phyloP scores from a whole-genome alignment of 495 filamentous ascomycete species.

The Chaetomium fimeti region DNA sequence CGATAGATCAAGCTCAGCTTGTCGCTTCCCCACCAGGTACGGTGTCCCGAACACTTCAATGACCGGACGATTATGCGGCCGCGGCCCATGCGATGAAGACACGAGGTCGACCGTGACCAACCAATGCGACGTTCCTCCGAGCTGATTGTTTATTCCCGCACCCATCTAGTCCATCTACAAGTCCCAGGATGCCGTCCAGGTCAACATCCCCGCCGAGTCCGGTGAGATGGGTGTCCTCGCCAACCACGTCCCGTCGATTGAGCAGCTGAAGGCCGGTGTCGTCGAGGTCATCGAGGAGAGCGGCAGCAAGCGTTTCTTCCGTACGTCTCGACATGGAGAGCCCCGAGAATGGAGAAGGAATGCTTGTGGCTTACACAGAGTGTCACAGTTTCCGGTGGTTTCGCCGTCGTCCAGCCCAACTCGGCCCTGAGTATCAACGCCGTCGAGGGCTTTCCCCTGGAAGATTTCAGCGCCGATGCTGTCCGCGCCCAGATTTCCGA shows the following conservation, averaged over 20 bases:
- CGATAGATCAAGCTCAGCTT: constrained; percentile 94
- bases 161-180: constrained; percentile 53
- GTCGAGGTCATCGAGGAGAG: constrained; percentile 95
- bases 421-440: constrained; percentile 96
- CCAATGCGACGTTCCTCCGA: background rate
- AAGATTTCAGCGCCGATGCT: constrained; percentile 90
- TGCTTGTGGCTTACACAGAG: constrained; percentile 18
- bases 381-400: constrained; percentile 83
- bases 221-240: constrained; percentile 99
- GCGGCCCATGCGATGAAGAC: background rate
- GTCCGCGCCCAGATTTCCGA: constrained; percentile 80
- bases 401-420: constrained; percentile 93
- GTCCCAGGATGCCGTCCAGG: constrained; percentile 77
- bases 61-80: background rate
- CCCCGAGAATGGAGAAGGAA: constrained; percentile 4
- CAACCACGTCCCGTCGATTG: constrained; percentile 97
- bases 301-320: constrained; percentile 91
- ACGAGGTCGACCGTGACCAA: background rate
- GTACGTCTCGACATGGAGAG: constrained; percentile 55
- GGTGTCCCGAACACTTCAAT: constrained; percentile 28
- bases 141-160: constrained; percentile 49
- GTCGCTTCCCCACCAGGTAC: constrained; percentile 96
- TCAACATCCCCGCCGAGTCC: constrained; percentile 97
- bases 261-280: constrained; percentile 95
- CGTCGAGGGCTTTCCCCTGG: constrained; percentile 87